phyloP scores from a whole-genome alignment of 352 stramenopile species.

The Albugo laibachii region DNA sequence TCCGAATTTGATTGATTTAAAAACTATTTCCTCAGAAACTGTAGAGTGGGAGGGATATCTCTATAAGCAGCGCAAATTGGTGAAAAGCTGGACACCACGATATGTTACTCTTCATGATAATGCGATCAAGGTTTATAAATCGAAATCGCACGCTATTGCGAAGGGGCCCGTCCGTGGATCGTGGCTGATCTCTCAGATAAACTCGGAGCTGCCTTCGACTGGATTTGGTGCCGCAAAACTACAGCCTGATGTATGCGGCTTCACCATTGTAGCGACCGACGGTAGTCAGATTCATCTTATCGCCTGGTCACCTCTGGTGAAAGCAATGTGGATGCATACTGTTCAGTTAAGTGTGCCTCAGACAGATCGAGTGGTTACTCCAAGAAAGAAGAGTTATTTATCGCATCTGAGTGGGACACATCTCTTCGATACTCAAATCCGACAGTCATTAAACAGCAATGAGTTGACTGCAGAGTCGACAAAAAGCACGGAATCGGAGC shows the following conservation, averaged over 20 bases:
- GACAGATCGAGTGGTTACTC: slow-evolving; percentile 19
- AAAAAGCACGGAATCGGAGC: slow-evolving; percentile 1
- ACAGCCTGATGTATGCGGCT: slow-evolving; percentile 51
- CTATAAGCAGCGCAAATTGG: slow-evolving; percentile 80
- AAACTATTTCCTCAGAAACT: slow-evolving; percentile 69
- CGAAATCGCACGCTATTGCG: slow-evolving; percentile 64
- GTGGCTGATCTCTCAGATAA: slow-evolving; percentile 7
- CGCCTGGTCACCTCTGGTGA: slow-evolving; percentile 44
- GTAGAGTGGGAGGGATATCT: slow-evolving; percentile 78
- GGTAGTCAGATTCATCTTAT: slow-evolving; percentile 74
- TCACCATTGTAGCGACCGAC: slow-evolving; percentile 70
- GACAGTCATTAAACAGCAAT: neutral
- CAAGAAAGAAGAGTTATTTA: slow-evolving; percentile 8
- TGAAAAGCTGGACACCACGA: slow-evolving; percentile 75
- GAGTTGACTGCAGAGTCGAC: slow-evolving; percentile 11
- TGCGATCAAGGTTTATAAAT: slow-evolving; percentile 69
- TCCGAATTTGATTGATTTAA: slow-evolving; percentile 73
- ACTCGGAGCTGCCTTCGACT: neutral
- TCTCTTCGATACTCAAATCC: neutral
- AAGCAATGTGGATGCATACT: slow-evolving; percentile 68
- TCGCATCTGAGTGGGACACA: neutral
- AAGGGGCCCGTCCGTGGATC: slow-evolving; percentile 38
- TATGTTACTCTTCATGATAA: slow-evolving; percentile 71
- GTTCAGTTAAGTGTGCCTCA: slow-evolving; percentile 47
- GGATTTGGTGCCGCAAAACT: slow-evolving; percentile 58